Conservation (phyloP, 2,329 filamentous ascomycete species). For the Phyllachora maydis region DNA sequence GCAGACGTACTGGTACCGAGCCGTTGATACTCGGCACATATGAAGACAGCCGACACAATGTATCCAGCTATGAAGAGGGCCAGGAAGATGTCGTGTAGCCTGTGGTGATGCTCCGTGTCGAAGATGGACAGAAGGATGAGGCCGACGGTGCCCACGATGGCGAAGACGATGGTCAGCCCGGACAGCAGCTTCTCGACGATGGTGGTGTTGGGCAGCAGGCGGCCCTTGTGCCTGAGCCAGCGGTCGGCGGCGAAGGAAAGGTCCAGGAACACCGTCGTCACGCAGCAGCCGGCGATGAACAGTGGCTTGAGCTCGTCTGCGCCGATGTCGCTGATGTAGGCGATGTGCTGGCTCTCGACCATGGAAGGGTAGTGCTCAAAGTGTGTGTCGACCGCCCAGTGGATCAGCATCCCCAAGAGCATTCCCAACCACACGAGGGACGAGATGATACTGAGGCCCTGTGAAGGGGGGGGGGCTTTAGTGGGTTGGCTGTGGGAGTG, state of each 20-base stretch:
- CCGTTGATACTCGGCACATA: constrained; percentile 78
- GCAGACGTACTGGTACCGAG: constrained; percentile 44
- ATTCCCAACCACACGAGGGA: constrained; percentile 44
- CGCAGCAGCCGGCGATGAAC: constrained; percentile 50
- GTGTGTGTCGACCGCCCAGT: constrained; percentile 40
- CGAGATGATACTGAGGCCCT: constrained; percentile 50
- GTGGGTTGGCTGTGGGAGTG: constrained; percentile 1
- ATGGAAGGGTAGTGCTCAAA: constrained; percentile 39
- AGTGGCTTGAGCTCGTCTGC: constrained; percentile 47
- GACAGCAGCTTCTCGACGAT: constrained; percentile 40
- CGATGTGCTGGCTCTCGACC: constrained; percentile 33
- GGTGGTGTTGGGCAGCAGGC: constrained; percentile 54
- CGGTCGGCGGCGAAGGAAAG: constrained; percentile 63
- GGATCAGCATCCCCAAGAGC: constrained; percentile 48
- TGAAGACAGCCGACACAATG: constrained; percentile 65
- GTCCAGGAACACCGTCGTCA: constrained; percentile 66
- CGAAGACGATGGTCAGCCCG: constrained; percentile 40
- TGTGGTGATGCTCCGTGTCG: constrained; percentile 51
- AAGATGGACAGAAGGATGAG: constrained; percentile 72
- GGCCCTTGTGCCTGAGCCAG: constrained; percentile 64
- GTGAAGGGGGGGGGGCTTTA: constrained; percentile 1
- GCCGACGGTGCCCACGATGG: constrained; percentile 56
- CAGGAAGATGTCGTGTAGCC: constrained; percentile 57
- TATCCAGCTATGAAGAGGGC: constrained; percentile 73
- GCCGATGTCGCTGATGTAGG: constrained; percentile 53